Evolutionary conservation across 2,329 filamentous ascomycete genomes (phyloP).

Genomic region (Sporothrix pseudoabietina): DNA sequence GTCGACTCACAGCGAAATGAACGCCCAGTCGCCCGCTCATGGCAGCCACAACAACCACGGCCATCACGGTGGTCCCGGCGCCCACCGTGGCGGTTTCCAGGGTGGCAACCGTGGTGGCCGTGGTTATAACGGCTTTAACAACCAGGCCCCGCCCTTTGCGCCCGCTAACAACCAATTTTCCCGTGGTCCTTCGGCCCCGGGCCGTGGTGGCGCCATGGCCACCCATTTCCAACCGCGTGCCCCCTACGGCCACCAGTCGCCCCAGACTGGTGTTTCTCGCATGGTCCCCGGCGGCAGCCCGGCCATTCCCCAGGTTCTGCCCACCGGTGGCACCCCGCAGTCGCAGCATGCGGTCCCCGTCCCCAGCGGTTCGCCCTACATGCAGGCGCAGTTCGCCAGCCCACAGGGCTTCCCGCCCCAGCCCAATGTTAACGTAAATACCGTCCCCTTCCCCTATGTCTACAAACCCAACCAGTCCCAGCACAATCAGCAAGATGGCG

Average conservation of each 20-base stretch:
- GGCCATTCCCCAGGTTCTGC: conserved; percentile 65
- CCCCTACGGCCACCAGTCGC: conserved; percentile 58
- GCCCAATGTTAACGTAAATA: conserved; percentile 35
- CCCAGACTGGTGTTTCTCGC: conserved; percentile 57
- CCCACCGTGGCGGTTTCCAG: conserved; percentile 59
- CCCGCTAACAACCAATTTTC: conserved; percentile 44
- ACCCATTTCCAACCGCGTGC: conserved; percentile 50
- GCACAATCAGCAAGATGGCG: not conserved
- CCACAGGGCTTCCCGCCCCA: conserved; percentile 32
- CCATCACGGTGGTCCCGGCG: conserved; percentile 66
- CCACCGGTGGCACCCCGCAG: conserved; percentile 63
- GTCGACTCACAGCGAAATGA: conserved; percentile 74
- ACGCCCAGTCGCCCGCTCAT: conserved; percentile 53
- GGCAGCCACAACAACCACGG: conserved; percentile 62
- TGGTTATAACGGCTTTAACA: conserved; percentile 51
- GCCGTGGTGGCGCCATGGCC: conserved; percentile 52
- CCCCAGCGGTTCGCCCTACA: conserved; percentile 46
- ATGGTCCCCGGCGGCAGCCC: conserved; percentile 53
- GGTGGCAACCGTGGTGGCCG: conserved; percentile 54
- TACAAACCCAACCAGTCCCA: not conserved
- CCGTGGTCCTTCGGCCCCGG: conserved; percentile 50
- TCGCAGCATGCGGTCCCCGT: conserved; percentile 65
- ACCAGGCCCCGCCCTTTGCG: conserved; percentile 49
- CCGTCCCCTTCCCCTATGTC: conserved; percentile 22
- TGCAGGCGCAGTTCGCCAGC: conserved; percentile 26